Evolutionary conservation across 257 asterid species (phyloP), one percentile per base, ranked within the genome.

Genomic region (Penstemon newberryi): DNA sequence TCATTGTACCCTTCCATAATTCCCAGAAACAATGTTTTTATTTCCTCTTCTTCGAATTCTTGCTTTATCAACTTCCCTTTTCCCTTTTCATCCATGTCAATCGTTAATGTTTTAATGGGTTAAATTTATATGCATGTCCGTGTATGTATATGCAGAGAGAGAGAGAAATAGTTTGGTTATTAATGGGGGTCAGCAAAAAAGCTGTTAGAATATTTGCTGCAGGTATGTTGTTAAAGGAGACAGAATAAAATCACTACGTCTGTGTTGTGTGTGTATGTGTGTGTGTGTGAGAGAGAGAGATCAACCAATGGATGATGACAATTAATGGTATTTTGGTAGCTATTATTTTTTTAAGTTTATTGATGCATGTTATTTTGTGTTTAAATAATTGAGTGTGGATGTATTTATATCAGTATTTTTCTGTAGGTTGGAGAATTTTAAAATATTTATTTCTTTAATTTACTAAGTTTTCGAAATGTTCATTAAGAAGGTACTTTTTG

Each of bases 1-100:
- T 83, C 92, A 5, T 71, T 75, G 50, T 83, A 85, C 5, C 81
- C 88, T 46, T 78, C 87, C 95, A 85, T 86, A 1, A 86, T 76
- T 61, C 80, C 82, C 77, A 80, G 58, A 58, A 84, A 66, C 72
- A 89, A 58, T 59, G 54, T 63, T 3, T 54, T 70, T 10, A 82
- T 75, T 57, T 83, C 91, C 39, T 79, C 89, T 59, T 82, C 87
- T 62, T 79, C 80, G 33, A 2, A 25, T 36, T 53, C 62, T 40
- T 37, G 46, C 55, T 61, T 66, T 18, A 5, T 8, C 57, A 51
- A 45, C 55, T 19, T 33, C 74, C 19, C 53, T 42, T 75, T 64
- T 3, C 67, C 72, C 57, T 63, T 50, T 8, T 10, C 60, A 4
- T 66, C 50, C 81, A 75, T 79, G 19, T 75, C 65, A 9, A 60